Evolutionary conservation across 805 yeast genomes (phyloP).

Genomic region (Lachancea quebecensis): DNA sequence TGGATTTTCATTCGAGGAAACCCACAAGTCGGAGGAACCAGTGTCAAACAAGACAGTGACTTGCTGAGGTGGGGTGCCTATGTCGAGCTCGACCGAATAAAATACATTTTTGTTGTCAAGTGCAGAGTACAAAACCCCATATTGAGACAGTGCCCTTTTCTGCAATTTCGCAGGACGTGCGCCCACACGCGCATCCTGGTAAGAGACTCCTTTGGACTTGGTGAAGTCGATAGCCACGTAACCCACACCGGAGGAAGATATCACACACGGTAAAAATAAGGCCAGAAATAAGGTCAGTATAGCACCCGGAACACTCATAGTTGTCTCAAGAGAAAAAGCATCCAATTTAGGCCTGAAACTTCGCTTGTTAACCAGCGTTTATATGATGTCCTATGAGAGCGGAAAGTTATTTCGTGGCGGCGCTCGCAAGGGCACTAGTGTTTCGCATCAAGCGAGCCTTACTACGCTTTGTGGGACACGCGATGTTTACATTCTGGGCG

Average conservation of each 20-base stretch:
- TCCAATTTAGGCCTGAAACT: no score
- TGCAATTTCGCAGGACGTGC: background rate
- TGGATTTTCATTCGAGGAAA: conserved; percentile 32
- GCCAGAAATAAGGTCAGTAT: background rate
- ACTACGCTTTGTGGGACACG: no score
- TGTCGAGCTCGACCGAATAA: conserved; percentile 25
- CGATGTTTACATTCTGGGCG: no score
- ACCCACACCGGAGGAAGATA: background rate
- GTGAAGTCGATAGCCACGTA: conserved; percentile 13
- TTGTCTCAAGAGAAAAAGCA: no score
- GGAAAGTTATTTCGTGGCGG: no score
- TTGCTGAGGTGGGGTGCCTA: conserved; percentile 41
- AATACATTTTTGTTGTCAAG: conserved; percentile 14
- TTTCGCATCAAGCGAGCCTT: no score
- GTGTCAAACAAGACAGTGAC: conserved; percentile 41
- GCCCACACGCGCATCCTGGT: conserved; percentile 6
- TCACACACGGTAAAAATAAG: background rate
- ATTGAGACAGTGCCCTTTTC: background rate
- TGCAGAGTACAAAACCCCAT: background rate
- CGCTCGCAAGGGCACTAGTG: no score
- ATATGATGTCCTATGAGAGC: no score
- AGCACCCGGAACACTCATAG: no score
- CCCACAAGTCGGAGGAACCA: conserved; percentile 46
- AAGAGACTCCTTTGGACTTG: conserved; percentile 20
- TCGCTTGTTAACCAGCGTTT: no score